Percentiles rank a stretch among this genome's conserved stretches.
phyloP scores from a whole-genome alignment of 2,329 filamentous ascomycete genomes.

The Calycina herbarum region DNA sequence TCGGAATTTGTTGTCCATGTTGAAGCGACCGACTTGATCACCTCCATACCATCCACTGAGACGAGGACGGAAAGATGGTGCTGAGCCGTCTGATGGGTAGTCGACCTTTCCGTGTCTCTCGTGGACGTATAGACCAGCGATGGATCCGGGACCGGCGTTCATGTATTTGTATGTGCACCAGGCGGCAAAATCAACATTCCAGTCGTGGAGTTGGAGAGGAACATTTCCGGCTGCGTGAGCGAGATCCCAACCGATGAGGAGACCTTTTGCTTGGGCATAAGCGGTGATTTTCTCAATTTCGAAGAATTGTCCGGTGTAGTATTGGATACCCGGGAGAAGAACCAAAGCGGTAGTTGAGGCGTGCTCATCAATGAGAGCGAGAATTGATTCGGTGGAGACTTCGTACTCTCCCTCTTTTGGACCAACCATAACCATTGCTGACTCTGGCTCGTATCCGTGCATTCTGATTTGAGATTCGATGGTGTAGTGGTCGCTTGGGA shows the following conservation, averaged over 20 bases:
- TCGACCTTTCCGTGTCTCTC: conserved; percentile 65
- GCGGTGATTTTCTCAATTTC: conserved; percentile 79
- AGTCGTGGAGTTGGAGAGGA: conserved; percentile 75
- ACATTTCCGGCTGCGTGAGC: conserved; percentile 87
- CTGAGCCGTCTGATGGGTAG: conserved; percentile 41
- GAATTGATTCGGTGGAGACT: conserved; percentile 69
- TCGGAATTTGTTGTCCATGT: conserved; percentile 78
- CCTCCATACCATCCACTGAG: conserved; percentile 87
- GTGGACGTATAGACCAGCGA: conserved; percentile 80
- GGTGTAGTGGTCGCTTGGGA: conserved; percentile 86
- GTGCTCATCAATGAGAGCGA: conserved; percentile 72
- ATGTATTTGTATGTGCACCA: conserved; percentile 98
- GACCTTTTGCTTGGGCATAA: conserved; percentile 69
- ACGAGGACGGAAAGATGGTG: conserved; percentile 59
- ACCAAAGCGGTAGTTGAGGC: conserved; percentile 72
- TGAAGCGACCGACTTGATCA: conserved; percentile 73
- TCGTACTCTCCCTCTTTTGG: conserved; percentile 58
- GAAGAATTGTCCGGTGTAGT: conserved; percentile 87
- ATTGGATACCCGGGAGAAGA: conserved; percentile 84
- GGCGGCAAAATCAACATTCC: conserved; percentile 86
- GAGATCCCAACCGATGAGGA: conserved; percentile 83
- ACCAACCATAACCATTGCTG: conserved; percentile 73
- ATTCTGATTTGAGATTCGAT: conserved; percentile 77
- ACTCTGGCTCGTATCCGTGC: conserved; percentile 63
- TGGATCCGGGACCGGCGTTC: conserved; percentile 80